These are phyloP conservation scores for Boletellus sp. DNA, from an alignment of 768 basidiomycete species.

Conservation along the genomic window DNA sequence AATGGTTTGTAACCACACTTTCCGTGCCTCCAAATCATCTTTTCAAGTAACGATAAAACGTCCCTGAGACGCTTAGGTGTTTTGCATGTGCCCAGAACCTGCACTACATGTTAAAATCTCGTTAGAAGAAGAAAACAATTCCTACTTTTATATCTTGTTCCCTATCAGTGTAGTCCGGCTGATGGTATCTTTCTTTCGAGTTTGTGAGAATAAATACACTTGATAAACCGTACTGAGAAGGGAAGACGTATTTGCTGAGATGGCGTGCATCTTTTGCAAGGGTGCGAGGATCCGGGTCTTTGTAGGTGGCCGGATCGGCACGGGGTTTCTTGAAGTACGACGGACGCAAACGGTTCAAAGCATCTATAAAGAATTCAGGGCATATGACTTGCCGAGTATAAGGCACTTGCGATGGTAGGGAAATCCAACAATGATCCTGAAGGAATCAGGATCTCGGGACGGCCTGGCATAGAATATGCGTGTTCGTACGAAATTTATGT, in stretches of 20 bases:
- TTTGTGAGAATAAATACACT: slow-evolving; percentile 48
- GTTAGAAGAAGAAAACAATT: background rate
- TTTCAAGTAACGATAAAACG: slow-evolving; percentile 50
- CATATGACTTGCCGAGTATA: background rate
- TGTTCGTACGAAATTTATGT: slow-evolving; percentile 49
- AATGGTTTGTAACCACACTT: slow-evolving; percentile 70
- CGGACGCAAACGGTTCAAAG: slow-evolving; percentile 56
- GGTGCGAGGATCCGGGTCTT: slow-evolving; percentile 44
- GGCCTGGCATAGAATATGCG: slow-evolving; percentile 71
- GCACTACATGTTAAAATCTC: background rate
- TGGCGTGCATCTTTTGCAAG: slow-evolving; percentile 54
- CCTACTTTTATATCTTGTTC: slow-evolving; percentile 68
- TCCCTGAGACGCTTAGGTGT: slow-evolving; percentile 73
- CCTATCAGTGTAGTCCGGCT: slow-evolving; percentile 55
- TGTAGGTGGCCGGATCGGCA: slow-evolving; percentile 26
- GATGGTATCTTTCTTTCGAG: slow-evolving; percentile 29
- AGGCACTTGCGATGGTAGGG: slow-evolving; percentile 57
- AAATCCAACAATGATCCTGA: slow-evolving; percentile 57
- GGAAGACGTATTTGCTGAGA: slow-evolving; percentile 81
- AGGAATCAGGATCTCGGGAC: slow-evolving; percentile 45
- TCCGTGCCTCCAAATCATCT: slow-evolving; percentile 61
- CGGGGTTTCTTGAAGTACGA: slow-evolving; percentile 37
- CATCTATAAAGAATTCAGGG: slow-evolving; percentile 42
- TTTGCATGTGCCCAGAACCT: slow-evolving; percentile 48
- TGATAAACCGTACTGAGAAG: slow-evolving; percentile 67